phyloP scores from a whole-genome alignment of 352 stramenopile genomes.

The Globisporangium solare region DNA sequence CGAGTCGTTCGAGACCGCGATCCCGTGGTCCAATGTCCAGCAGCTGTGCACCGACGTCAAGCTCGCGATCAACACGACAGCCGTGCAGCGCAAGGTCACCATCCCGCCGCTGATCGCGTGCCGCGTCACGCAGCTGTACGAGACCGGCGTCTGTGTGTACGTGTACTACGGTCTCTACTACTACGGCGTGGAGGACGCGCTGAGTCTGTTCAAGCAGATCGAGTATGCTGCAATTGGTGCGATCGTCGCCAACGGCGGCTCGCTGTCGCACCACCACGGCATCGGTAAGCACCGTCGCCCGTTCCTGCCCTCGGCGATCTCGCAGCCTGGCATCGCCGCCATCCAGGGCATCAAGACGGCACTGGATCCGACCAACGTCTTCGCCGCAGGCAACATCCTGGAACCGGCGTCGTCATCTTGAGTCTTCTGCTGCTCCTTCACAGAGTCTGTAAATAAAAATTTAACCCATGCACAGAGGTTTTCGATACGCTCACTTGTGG shows the following conservation, averaged over 20 bases:
- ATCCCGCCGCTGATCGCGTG: slow-evolving; percentile 88
- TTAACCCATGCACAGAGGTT: too few species aligned
- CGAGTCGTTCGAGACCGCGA: slow-evolving; percentile 88
- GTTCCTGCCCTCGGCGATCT: slow-evolving; percentile 87
- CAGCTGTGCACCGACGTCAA: slow-evolving; percentile 56
- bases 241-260: slow-evolving; percentile 89
- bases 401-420: too few species aligned
- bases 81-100: slow-evolving; percentile 42
- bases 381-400: slow-evolving; percentile 85
- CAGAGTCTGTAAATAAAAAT: too few species aligned
- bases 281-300: slow-evolving; percentile 90
- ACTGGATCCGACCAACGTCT: slow-evolving; percentile 90
- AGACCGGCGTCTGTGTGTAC: slow-evolving; percentile 93
- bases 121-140: slow-evolving; percentile 94
- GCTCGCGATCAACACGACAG: slow-evolving; percentile 37
- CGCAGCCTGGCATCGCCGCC: slow-evolving; percentile 52
- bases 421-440: too few species aligned
- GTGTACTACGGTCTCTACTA: slow-evolving; percentile 97
- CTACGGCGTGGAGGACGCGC: slow-evolving; percentile 72
- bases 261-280: slow-evolving; percentile 94
- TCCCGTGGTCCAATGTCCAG: slow-evolving; percentile 68
- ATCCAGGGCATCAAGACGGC: slow-evolving; percentile 84
- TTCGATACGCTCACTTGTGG: too few species aligned
- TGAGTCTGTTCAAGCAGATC: slow-evolving; percentile 80
- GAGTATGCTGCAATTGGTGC: slow-evolving; percentile 64